Evolutionary conservation across 2,329 filamentous ascomycete species (phyloP).

Genomic region (Coleophoma crateriformis): DNA sequence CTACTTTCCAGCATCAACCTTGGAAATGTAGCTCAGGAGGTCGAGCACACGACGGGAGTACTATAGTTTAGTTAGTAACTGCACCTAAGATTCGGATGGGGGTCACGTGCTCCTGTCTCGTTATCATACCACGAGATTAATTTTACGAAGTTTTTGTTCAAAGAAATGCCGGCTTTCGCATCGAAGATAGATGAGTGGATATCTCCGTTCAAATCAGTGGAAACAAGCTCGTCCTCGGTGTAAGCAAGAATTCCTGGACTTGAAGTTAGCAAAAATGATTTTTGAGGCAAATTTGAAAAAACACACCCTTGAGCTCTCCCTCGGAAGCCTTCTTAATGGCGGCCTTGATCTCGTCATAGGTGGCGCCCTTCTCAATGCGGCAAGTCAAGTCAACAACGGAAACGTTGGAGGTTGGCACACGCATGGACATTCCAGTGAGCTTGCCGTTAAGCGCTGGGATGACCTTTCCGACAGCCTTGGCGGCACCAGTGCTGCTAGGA

Average conservation of each 20-base stretch:
- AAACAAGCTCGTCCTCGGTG: constrained; percentile 97
- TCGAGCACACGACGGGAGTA: constrained; percentile 95
- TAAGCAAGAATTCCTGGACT: constrained; percentile 75
- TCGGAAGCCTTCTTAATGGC: constrained; percentile 84
- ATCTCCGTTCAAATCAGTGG: constrained; percentile 89
- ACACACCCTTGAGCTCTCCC: constrained; percentile 76
- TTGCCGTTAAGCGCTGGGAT: constrained; percentile 98
- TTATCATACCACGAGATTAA: constrained; percentile 84
- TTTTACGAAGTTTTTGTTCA: constrained; percentile 99
- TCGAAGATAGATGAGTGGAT: constrained; percentile 96
- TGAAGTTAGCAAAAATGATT: constrained; percentile 8
- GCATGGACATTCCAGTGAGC: constrained; percentile 99
- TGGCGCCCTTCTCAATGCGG: constrained; percentile 86
- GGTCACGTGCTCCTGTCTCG: no score
- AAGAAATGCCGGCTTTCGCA: constrained; percentile 96
- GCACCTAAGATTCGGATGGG: no score
- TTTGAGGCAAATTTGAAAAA: not conserved
- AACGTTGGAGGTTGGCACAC: constrained; percentile 97
- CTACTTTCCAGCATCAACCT: constrained; percentile 55
- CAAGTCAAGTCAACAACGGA: constrained; percentile 96
- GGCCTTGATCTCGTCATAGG: constrained; percentile 89
- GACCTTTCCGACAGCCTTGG: constrained; percentile 99
- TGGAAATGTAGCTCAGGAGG: constrained; percentile 72
- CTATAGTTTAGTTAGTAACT: no score
- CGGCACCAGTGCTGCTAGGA: constrained; percentile 96